Evolutionary conservation across 1,139 yeast species (phyloP), one percentile per base, ranked within the genome.

Genomic region (Sugiyamaella japonica): DNA sequence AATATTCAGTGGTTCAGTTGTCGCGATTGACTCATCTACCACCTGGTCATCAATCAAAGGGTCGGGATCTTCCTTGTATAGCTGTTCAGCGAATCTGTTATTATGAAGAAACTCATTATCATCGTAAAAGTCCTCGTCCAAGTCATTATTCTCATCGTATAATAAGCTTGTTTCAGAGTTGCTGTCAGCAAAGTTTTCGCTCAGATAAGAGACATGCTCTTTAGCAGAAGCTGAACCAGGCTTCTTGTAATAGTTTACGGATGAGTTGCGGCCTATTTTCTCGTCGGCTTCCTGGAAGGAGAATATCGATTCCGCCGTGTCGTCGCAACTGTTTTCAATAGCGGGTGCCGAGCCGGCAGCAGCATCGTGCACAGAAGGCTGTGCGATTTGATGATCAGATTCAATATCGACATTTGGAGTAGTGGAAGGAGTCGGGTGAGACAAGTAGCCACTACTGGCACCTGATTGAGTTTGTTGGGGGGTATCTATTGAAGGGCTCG

Each of bases 61-160:
- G 6, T 34, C 41, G 7, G 8, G 36, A 6, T 39, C 39, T 6
- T 25, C 37, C 1, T 40, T 25, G 20, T 44, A 17, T 38, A 39
- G 16, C 7, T 50, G 39, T 20, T 59, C 54, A 50, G 57, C 56
- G 55, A 57, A 54, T 44, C 57, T 41, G 15, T 50, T 42, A 57
- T 60, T 17, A 20, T 38, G 71, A 13, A 72, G 59, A 66, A 71
- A 29, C 64, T 66, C 42, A 61, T 65, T 56, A 65, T 69, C 70
- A 44, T 64, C 69, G 20, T 58, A 63, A 20, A 31, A 56, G 12
- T 50, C 56, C 7, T 57, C 62, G 34, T 56, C 56, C 10, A 48
- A 49, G 29, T 48, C 53, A 39, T 34, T 29, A 41, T 56, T 57
- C n/a, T 53, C 56, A 39, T 48, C 56, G 32, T 31, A 41, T 25